A percentile compares a stretch with the other conserved stretches of the same genome.
Evolutionary conservation across 2,329 filamentous ascomycete species (phyloP).

Genomic region (Bipolaris bicolor): DNA sequence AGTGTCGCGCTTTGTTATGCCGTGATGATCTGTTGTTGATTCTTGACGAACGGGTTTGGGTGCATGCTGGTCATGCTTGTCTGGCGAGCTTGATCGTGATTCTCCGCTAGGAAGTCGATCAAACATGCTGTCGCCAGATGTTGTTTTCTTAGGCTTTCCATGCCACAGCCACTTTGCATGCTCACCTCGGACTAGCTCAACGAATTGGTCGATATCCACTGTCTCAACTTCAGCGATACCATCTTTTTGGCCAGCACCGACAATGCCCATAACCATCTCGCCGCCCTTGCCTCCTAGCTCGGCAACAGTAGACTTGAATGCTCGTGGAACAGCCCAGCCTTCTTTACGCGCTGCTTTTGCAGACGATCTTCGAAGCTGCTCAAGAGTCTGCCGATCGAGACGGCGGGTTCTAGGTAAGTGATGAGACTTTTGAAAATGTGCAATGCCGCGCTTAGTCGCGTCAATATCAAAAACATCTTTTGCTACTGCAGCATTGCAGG

Average conservation of each 20-base stretch:
- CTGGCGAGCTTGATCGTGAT: slow-evolving; percentile 58
- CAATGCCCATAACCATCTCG: slow-evolving; percentile 95
- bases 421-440: slow-evolving; percentile 86
- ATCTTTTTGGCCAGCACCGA: slow-evolving; percentile 80
- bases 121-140: slow-evolving; percentile 45
- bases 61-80: slow-evolving; percentile 55
- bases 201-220: slow-evolving; percentile 82
- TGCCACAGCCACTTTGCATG: slow-evolving; percentile 93
- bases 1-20: slow-evolving; percentile 37
- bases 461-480: slow-evolving; percentile 93
- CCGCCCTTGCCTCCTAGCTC: slow-evolving; percentile 93
- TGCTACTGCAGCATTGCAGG: slow-evolving; percentile 78
- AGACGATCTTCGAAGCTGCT: slow-evolving; percentile 80
- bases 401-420: slow-evolving; percentile 79
- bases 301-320: slow-evolving; percentile 92
- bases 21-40: slow-evolving; percentile 46
- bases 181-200: slow-evolving; percentile 78
- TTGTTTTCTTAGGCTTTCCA: slow-evolving; percentile 77
- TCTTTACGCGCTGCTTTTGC: slow-evolving; percentile 89
- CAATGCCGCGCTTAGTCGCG: slow-evolving; percentile 80
- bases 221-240: slow-evolving; percentile 94
- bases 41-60: slow-evolving; percentile 59
- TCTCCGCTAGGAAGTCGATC: slow-evolving; percentile 47
- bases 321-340: slow-evolving; percentile 88
- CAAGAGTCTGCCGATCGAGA: slow-evolving; percentile 82